Percentiles rank a stretch among this genome's conserved stretches.
These are phyloP conservation scores for Chloropicon primus DNA, from an alignment of 139 green algal genomes.

Conservation along the genomic window DNA sequence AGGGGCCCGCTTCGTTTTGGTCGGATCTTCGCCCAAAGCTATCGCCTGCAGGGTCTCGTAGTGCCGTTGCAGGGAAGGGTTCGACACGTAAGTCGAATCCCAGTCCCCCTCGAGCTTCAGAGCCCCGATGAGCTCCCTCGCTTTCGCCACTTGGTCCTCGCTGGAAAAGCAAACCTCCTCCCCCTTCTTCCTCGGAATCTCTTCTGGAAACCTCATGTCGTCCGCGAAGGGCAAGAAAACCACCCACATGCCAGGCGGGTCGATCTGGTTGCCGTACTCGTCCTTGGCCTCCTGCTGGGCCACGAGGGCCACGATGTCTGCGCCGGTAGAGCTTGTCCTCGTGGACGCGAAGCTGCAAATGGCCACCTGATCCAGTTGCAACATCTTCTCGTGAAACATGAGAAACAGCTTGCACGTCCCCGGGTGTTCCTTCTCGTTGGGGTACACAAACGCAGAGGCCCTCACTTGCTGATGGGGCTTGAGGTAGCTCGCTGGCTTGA, in stretches of 20 bases:
- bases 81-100: not conserved
- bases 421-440: constrained; percentile 30
- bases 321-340: constrained; percentile 5
- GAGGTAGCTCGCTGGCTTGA: constrained; percentile 40
- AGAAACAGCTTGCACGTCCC: constrained; percentile 41
- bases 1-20: not conserved
- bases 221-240: constrained; percentile 34
- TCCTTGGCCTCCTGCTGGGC: constrained; percentile 32
- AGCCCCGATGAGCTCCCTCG: not conserved
- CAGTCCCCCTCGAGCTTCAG: not conserved
- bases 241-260: constrained; percentile 30
- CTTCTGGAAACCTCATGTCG: constrained; percentile 32
- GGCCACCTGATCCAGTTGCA: constrained; percentile 13
- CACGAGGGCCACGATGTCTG: constrained; percentile 36
- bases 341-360: constrained; percentile 28
- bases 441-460: constrained; percentile 44
- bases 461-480: constrained; percentile 35
- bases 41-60: not conserved
- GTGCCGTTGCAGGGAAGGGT: not conserved
- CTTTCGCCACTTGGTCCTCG: not conserved
- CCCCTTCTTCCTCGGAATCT: not conserved
- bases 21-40: not conserved
- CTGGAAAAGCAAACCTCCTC: not conserved
- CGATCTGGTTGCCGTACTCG: constrained; percentile 19
- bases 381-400: constrained; percentile 31